Conservation (phyloP, 2,329 filamentous ascomycete species). For the Colletotrichum paranaense region DNA sequence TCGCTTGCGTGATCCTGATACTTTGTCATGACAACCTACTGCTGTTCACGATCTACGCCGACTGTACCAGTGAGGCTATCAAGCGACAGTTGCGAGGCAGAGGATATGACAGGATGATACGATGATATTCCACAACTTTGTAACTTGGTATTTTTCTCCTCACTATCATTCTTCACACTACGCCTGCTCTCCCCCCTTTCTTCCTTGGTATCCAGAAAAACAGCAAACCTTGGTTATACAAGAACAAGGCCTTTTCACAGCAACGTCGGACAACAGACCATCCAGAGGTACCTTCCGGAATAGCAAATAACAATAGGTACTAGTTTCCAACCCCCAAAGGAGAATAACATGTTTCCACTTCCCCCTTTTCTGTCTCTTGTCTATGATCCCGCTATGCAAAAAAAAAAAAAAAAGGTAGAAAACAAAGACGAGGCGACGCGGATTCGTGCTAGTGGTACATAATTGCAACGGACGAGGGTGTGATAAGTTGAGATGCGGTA, state of each 20-base stretch:
- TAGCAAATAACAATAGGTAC: not conserved
- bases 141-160: not conserved
- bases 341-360: not conserved
- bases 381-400: slow-evolving; percentile 29
- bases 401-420: not conserved
- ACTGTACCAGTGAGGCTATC: too few species aligned
- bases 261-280: not conserved
- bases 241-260: not conserved
- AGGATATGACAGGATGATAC: too few species aligned
- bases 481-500: not conserved
- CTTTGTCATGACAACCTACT: too few species aligned
- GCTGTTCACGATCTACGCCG: too few species aligned
- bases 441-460: not conserved
- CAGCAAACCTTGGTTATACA: not conserved
- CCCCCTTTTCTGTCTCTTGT: not conserved
- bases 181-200: not conserved
- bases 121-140: not conserved
- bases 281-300: not conserved
- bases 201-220: not conserved
- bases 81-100: too few species aligned
- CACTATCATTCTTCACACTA: not conserved
- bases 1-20: too few species aligned
- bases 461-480: not conserved
- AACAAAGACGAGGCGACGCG: not conserved
- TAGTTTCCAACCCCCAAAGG: slow-evolving; percentile 7